Evolutionary conservation across 75 land plant genomes (phyloP), one percentile per base, ranked within the genome.

Genomic region (Cryptomeria japonica): DNA sequence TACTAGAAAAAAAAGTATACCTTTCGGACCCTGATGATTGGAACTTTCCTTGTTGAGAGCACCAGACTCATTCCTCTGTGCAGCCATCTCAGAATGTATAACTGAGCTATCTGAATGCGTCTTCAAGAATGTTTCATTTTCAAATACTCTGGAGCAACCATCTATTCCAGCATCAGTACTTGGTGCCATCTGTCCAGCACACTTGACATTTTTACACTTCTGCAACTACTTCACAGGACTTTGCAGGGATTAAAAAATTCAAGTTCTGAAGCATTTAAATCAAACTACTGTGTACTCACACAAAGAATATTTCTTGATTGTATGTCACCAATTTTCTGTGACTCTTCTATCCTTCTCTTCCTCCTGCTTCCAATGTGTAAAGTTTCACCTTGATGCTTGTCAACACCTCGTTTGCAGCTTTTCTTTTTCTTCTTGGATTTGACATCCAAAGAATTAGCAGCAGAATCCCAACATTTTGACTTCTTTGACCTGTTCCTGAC

Each of bases 211-310:
- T 82, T 46, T 82, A 38, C 32, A 10, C 51, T 46, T 82, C 84
- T 82, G 84, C 49, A 44, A 44, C 11, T n/a, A 46, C 84, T 82
- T 82, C 46, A 46, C 31, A 13, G 32, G 16, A 82, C 49, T 46
- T 82, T 25, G 51, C 44, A 11, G n/a, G 28, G 83, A 44, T n/a
- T 3, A 44, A n/a, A 19, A n/a, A 44, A 46, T 49, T 25, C 49
- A 22, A 82, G 11, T 44, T 82, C 49, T 82, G 31, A 47, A 82
- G 32, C 34, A 82, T 82, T 82, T 82, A 82, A n/a, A 82, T 82
- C 41, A 46, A 28, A 44, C 28, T 82, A 11, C 51, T 44, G 84
- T 82, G 34, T 46, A 82, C 46, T 46, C 4, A n/a, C 84, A 82
- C 51, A 25, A 46, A 46, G 44, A 46, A n/a, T 13, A 82, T 82